Conservation (phyloP, 805 yeast genomes). For the Schwanniomyces yamadae region DNA sequence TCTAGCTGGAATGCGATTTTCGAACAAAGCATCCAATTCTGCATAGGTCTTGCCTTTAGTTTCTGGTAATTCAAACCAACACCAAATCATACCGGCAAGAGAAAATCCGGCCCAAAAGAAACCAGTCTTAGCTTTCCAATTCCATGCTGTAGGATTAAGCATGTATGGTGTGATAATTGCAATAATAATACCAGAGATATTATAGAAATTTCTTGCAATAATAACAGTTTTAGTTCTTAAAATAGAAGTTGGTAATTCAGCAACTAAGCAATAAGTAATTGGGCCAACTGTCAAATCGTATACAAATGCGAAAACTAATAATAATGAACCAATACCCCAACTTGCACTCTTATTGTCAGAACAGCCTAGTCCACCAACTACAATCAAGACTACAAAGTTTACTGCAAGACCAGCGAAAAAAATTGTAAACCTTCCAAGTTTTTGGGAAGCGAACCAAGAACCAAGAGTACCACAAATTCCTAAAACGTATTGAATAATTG, state of each 20-base stretch:
- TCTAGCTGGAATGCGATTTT: slow-evolving; percentile 17
- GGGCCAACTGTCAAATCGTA: slow-evolving; percentile 33
- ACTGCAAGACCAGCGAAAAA: slow-evolving; percentile 36
- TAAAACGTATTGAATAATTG: slow-evolving; percentile 30
- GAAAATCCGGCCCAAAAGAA: slow-evolving; percentile 45
- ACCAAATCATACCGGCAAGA: slow-evolving; percentile 17
- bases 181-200: slow-evolving; percentile 30
- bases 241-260: slow-evolving; percentile 41
- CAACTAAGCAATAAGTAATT: slow-evolving; percentile 34
- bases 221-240: slow-evolving; percentile 43
- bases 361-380: slow-evolving; percentile 38
- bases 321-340: slow-evolving; percentile 16
- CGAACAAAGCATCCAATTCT: slow-evolving; percentile 37
- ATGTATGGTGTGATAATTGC: slow-evolving; percentile 47
- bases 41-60: slow-evolving; percentile 38
- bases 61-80: slow-evolving; percentile 33
- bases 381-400: slow-evolving; percentile 31
- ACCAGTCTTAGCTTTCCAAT: slow-evolving; percentile 50
- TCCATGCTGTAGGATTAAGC: slow-evolving; percentile 47
- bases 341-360: slow-evolving; percentile 24
- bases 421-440: slow-evolving; percentile 40
- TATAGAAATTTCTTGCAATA: slow-evolving; percentile 29
- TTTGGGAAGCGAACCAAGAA: slow-evolving; percentile 31
- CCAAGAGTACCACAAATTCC: slow-evolving; percentile 29
- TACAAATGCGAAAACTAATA: slow-evolving; percentile 17